A percentile compares a stretch with the other conserved stretches of the same genome.
Conservation (phyloP, 495 filamentous ascomycete species). For the Peziza echinospora region DNA sequence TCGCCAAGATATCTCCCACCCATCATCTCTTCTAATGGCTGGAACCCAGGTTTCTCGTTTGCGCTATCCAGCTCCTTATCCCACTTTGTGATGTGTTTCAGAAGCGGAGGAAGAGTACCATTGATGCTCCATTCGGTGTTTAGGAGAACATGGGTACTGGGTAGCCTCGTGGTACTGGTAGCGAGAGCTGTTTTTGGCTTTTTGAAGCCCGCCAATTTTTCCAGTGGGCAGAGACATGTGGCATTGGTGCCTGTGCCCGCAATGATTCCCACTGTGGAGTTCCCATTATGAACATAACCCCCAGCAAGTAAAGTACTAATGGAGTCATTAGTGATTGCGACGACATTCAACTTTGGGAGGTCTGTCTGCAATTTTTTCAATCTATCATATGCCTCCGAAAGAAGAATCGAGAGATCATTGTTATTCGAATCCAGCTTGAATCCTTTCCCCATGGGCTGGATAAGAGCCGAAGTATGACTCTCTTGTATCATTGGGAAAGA, state of each 20-base stretch:
- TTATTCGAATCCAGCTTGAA: conserved; percentile 49
- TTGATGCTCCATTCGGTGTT: conserved; percentile 80
- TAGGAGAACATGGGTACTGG: conserved; percentile 34
- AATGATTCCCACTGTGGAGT: conserved; percentile 57
- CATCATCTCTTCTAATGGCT: conserved; percentile 78
- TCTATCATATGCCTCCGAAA: conserved; percentile 43
- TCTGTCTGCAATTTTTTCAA: conserved; percentile 21
- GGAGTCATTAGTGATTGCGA: conserved; percentile 63
- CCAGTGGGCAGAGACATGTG: conserved; percentile 45
- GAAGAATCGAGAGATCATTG: conserved; percentile 46
- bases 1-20: conserved; percentile 67
- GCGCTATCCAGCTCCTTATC: conserved; percentile 41
- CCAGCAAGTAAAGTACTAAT: conserved; percentile 61
- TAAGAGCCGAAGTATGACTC: conserved; percentile 47
- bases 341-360: conserved; percentile 46
- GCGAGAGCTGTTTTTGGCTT: conserved; percentile 17
- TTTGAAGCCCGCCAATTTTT: conserved; percentile 42
- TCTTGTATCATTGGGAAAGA: conserved; percentile 71
- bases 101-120: conserved; percentile 45
- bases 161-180: not conserved
- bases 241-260: conserved; percentile 71
- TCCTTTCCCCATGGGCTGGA: conserved; percentile 79
- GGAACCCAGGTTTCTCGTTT: conserved; percentile 54
- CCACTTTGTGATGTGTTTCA: conserved; percentile 48
- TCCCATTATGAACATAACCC: conserved; percentile 36